phyloP scores from a whole-genome alignment of 371 early-diverging fungal genomes.

The Capillidium rhysosporum region DNA sequence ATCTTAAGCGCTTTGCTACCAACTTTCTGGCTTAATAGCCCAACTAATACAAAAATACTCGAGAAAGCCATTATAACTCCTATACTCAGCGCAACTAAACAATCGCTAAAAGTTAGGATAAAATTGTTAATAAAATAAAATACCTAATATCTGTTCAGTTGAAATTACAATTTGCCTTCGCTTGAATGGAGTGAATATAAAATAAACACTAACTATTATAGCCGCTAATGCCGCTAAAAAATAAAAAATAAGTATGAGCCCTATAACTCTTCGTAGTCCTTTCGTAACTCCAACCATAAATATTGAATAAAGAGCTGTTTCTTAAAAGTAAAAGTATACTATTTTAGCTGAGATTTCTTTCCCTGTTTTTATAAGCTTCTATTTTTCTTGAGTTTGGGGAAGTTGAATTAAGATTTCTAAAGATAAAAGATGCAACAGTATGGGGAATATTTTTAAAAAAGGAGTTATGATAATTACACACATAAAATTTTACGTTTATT shows the following conservation, averaged over 20 bases:
- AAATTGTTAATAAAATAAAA: neutral
- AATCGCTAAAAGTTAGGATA: neutral
- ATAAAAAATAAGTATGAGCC: neutral
- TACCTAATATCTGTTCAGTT: neutral
- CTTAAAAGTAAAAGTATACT: too few relatives aligned
- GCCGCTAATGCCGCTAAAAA: slow-evolving; percentile 1
- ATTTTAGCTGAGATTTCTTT: too few relatives aligned
- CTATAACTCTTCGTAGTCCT: neutral
- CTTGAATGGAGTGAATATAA: neutral
- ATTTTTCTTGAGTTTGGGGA: too few relatives aligned
- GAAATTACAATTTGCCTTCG: neutral
- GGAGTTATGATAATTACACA: too few relatives aligned
- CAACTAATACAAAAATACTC: neutral
- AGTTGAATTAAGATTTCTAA: too few relatives aligned
- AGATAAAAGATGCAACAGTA: too few relatives aligned
- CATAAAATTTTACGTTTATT: too few relatives aligned
- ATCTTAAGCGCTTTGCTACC: neutral
- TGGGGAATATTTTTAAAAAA: too few relatives aligned
- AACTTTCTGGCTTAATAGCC: neutral
- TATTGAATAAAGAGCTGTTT: neutral
- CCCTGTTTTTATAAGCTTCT: too few relatives aligned
- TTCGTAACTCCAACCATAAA: slow-evolving; percentile 3
- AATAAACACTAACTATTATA: slow-evolving; percentile 4
- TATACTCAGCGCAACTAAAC: slow-evolving; percentile 2
- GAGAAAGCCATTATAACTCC: slow-evolving; percentile 2